Percentiles rank a stretch among this genome's conserved stretches.
Evolutionary conservation across 2,329 filamentous ascomycete genomes (phyloP).

Genomic region (Diaporthe ilicicola): DNA sequence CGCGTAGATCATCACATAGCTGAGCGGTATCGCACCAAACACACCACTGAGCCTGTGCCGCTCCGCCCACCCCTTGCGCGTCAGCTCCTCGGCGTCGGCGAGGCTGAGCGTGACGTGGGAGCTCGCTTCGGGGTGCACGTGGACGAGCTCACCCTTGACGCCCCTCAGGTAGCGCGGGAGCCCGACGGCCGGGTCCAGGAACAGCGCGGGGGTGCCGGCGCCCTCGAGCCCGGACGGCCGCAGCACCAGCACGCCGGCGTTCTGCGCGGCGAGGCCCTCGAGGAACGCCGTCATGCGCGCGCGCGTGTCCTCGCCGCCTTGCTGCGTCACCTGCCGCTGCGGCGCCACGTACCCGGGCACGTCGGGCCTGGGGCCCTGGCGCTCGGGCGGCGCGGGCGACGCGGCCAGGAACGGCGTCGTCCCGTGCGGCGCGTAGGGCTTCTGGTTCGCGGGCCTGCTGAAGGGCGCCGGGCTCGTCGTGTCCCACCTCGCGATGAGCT

Average conservation of each 20-base stretch:
- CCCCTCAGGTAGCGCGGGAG: conserved; percentile 32
- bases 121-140: conserved; percentile 51
- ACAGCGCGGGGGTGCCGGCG: conserved; percentile 43
- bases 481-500: conserved; percentile 46
- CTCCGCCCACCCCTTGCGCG: conserved; percentile 49
- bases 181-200: conserved; percentile 26
- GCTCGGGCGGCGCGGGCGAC: conserved; percentile 28
- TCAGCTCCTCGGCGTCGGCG: conserved; percentile 46
- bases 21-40: conserved; percentile 41
- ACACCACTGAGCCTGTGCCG: conserved; percentile 47
- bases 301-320: conserved; percentile 29
- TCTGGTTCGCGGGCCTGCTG: conserved; percentile 31
- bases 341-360: conserved; percentile 48
- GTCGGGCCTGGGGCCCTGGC: conserved; percentile 40
- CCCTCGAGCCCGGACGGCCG: conserved; percentile 45
- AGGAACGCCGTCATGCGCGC: conserved; percentile 41
- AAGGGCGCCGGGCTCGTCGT: conserved; percentile 42
- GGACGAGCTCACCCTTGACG: conserved; percentile 45
- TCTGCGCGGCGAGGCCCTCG: conserved; percentile 35
- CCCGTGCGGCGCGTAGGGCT: conserved; percentile 40
- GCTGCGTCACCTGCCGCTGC: conserved; percentile 48
- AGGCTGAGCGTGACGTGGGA: conserved; percentile 49
- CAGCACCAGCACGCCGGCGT: conserved; percentile 41
- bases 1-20: conserved; percentile 51
- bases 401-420: conserved; percentile 36